These are phyloP conservation scores for Colletotrichum scovillei DNA, from an alignment of 2,329 filamentous ascomycete genomes.

Conservation along the genomic window DNA sequence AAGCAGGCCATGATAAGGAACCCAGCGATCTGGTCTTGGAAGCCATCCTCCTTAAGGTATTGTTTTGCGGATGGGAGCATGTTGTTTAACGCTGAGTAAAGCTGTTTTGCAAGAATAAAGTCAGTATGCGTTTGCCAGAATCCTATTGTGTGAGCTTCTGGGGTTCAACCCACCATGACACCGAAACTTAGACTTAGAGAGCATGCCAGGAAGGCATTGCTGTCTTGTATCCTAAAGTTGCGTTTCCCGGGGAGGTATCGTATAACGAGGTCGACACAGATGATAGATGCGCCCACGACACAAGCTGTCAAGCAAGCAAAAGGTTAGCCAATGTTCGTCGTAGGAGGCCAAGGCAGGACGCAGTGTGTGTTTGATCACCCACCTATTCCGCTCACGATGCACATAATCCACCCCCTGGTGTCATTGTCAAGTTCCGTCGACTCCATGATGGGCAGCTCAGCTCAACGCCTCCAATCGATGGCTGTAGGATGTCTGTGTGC, in stretches of 20 bases:
- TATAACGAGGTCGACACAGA: constrained; percentile 86
- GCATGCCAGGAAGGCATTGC: constrained; percentile 85
- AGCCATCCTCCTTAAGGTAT: constrained; percentile 78
- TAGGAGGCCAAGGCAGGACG: not conserved
- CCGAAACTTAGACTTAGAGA: constrained; percentile 95
- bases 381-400: constrained; percentile 81
- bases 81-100: constrained; percentile 91
- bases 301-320: constrained; percentile 59
- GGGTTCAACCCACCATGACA: constrained; percentile 79
- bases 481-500: constrained; percentile 14
- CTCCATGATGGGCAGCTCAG: constrained; percentile 49
- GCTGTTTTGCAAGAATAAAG: constrained; percentile 57
- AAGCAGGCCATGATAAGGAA: constrained; percentile 78
- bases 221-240: constrained; percentile 89
- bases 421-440: constrained; percentile 74
- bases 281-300: constrained; percentile 82
- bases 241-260: constrained; percentile 78
- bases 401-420: constrained; percentile 93
- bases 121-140: not conserved
- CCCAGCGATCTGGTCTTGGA: constrained; percentile 74
- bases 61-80: constrained; percentile 90
- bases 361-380: constrained; percentile 42
- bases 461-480: constrained; percentile 27
- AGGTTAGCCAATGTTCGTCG: constrained; percentile 32
- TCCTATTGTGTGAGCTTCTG: not conserved